These are phyloP conservation scores for Abelmoschus esculentus DNA, from an alignment of 345 rosid species.

Conservation along the genomic window DNA sequence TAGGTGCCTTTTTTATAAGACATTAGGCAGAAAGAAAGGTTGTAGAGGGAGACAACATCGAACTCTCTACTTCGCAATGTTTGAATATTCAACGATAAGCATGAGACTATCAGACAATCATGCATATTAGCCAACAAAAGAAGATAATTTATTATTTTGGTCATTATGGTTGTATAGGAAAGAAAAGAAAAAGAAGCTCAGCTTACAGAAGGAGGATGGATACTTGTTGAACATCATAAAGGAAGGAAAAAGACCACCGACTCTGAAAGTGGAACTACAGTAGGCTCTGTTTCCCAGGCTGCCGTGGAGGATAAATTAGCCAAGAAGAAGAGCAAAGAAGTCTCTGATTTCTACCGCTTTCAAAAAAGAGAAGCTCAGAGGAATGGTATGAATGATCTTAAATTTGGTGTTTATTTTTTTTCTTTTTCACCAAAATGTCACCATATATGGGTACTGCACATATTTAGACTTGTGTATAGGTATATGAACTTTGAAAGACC, in stretches of 20 bases:
- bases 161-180: conserved; percentile 42
- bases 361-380: conserved; percentile 81
- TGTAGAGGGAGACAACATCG: neutral
- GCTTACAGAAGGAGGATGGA: conserved; percentile 95
- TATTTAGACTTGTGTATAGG: neutral
- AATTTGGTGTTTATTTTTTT: neutral
- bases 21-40: neutral
- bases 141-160: neutral
- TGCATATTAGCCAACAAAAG: neutral
- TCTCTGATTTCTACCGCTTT: conserved; percentile 82
- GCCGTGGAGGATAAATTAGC: conserved; percentile 47
- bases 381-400: conserved; percentile 42
- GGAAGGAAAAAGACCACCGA: conserved; percentile 93
- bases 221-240: conserved; percentile 82
- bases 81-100: neutral
- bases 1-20: neutral
- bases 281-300: conserved; percentile 75
- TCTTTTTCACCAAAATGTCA: neutral
- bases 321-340: conserved; percentile 68
- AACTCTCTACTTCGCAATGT: neutral
- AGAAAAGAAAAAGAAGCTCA: conserved; percentile 68
- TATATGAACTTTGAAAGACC: neutral
- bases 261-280: conserved; percentile 64
- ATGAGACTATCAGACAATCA: neutral
- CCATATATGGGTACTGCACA: no score